Evolutionary conservation across 768 basidiomycete species (phyloP).

Genomic region (Tricholoma bakamatsutake): DNA sequence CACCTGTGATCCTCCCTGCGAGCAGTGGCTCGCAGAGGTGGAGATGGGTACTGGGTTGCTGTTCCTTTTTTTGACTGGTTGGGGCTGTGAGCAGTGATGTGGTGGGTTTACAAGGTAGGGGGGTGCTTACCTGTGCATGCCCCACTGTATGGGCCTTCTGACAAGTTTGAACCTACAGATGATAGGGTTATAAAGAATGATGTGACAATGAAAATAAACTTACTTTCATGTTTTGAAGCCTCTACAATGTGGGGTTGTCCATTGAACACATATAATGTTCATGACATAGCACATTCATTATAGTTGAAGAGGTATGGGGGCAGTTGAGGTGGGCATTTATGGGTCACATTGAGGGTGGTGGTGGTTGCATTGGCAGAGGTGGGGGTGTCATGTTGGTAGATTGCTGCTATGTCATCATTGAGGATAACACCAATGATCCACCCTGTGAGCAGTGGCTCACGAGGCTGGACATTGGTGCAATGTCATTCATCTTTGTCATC

Average conservation of each 20-base stretch:
- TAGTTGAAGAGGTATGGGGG: background rate
- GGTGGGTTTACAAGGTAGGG: background rate
- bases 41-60: too few relatives aligned
- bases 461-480: background rate
- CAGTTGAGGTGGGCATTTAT: background rate
- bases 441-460: background rate
- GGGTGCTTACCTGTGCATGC: background rate
- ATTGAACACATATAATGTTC: background rate
- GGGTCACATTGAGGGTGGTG: too few relatives aligned
- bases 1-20: too few relatives aligned
- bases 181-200: background rate
- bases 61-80: too few relatives aligned
- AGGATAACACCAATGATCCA: background rate
- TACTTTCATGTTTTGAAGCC: background rate
- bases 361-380: background rate
- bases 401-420: background rate
- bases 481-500: background rate
- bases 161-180: background rate
- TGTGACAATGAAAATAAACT: background rate
- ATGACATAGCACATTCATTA: background rate
- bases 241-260: too few relatives aligned
- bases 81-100: too few relatives aligned
- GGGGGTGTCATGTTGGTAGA: background rate
- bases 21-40: too few relatives aligned
- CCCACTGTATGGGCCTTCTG: background rate